Evolutionary conservation across 1,284 basidiomycete species (phyloP).

Genomic region (Tylopilus orsonianus): DNA sequence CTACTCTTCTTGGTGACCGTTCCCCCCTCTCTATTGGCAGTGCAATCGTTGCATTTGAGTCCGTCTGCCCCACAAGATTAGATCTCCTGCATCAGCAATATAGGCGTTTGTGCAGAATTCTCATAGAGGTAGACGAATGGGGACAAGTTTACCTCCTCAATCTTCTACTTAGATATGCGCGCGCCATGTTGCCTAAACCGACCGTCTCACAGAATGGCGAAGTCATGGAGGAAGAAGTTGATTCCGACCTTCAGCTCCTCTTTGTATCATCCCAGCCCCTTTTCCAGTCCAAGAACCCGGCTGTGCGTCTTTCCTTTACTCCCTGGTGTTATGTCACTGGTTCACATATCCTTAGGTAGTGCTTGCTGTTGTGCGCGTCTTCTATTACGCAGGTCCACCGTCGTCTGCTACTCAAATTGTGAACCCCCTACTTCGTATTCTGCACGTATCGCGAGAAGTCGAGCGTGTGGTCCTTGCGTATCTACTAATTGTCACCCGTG

Average conservation of each 20-base stretch:
- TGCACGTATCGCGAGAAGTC: constrained; percentile 64
- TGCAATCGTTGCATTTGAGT: constrained; percentile 82
- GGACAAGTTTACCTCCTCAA: constrained; percentile 84
- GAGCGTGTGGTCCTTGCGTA: constrained; percentile 75
- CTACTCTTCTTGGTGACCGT: constrained; percentile 75
- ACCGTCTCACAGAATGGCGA: constrained; percentile 36
- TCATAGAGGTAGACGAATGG: constrained; percentile 96
- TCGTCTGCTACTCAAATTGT: constrained; percentile 56
- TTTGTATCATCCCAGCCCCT: constrained; percentile 74
- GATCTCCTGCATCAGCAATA: constrained; percentile 91
- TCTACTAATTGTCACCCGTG: constrained; percentile 60
- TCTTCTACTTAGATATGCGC: constrained; percentile 80
- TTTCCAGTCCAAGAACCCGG: constrained; percentile 83
- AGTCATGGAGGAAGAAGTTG: constrained; percentile 47
- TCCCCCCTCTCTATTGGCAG: constrained; percentile 89
- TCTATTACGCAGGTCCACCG: constrained; percentile 72
- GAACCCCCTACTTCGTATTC: constrained; percentile 67
- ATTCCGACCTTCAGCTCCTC: constrained; percentile 76
- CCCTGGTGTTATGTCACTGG: neutral
- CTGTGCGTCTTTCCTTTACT: constrained; percentile 48
- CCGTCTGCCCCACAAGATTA: constrained; percentile 79
- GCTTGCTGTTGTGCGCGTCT: constrained; percentile 66
- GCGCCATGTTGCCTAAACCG: constrained; percentile 82
- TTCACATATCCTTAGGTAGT: constrained; percentile 58
- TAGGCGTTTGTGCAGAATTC: constrained; percentile 77